These are phyloP conservation scores for Suillus cothurnatus DNA, from an alignment of 768 basidiomycete species.

Conservation along the genomic window DNA sequence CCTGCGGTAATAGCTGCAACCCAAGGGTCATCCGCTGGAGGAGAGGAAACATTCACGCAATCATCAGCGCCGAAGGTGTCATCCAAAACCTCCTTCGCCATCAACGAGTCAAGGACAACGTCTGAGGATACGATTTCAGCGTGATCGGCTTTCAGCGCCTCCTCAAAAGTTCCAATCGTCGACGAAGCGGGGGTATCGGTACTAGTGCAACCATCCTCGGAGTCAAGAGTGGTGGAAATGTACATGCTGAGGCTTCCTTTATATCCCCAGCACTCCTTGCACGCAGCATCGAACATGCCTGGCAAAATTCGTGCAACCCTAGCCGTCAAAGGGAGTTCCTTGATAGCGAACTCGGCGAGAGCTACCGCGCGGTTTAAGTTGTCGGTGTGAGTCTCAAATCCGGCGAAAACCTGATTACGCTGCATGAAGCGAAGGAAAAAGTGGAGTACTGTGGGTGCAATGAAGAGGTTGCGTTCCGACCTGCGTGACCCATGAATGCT, in stretches of 20 bases:
- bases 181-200: conserved; percentile 6
- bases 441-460: conserved; percentile 43
- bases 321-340: conserved; percentile 45
- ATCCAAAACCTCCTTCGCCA: conserved; percentile 31
- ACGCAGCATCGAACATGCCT: conserved; percentile 50
- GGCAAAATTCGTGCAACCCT: conserved; percentile 41
- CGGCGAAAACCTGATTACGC: conserved; percentile 43
- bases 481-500: conserved; percentile 31
- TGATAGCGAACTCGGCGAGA: conserved; percentile 39
- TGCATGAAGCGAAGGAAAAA: conserved; percentile 51
- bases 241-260: conserved; percentile 35
- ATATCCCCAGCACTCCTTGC: conserved; percentile 50
- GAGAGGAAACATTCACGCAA: conserved; percentile 16
- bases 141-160: conserved; percentile 38
- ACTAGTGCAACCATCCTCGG: neutral
- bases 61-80: conserved; percentile 28
- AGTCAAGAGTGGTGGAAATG: conserved; percentile 14
- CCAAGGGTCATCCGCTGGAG: conserved; percentile 28
- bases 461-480: conserved; percentile 43
- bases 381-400: conserved; percentile 20
- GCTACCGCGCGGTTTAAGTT: conserved; percentile 48
- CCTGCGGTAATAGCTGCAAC: conserved; percentile 24
- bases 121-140: conserved; percentile 26
- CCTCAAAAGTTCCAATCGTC: conserved; percentile 34
- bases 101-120: conserved; percentile 30